phyloP scores from a whole-genome alignment of 257 asterid genomes.

The Henckelia pumila region DNA sequence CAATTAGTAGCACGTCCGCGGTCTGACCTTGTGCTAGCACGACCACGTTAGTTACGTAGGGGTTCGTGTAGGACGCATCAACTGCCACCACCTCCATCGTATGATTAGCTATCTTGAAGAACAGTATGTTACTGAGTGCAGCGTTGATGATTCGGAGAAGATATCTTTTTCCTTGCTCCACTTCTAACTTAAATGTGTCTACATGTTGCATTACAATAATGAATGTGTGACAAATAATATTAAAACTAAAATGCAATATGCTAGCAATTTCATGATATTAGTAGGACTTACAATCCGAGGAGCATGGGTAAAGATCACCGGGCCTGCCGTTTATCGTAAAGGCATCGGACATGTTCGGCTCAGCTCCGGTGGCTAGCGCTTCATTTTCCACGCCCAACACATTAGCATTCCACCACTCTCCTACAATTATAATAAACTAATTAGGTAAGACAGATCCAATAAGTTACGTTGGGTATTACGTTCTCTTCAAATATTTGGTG shows the following conservation, averaged over 20 bases:
- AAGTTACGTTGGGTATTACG: too few species aligned
- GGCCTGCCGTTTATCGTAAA: slow-evolving; percentile 67
- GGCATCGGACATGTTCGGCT: slow-evolving; percentile 62
- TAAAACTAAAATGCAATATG: too few species aligned
- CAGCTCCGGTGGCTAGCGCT: slow-evolving; percentile 44
- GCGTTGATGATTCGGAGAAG: slow-evolving; percentile 75
- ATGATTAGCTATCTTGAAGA: slow-evolving; percentile 68
- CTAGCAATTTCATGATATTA: too few species aligned
- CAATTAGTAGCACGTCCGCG: slow-evolving; percentile 53
- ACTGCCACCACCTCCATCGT: slow-evolving; percentile 53
- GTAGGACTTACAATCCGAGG: slow-evolving; percentile 46
- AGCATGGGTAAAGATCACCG: slow-evolving; percentile 63
- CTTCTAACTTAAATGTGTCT: slow-evolving; percentile 48
- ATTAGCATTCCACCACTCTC: too few species aligned
- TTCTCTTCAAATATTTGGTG: too few species aligned
- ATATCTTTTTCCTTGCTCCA: slow-evolving; percentile 52
- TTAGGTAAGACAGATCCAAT: too few species aligned
- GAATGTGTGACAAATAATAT: too few species aligned
- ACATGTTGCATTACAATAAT: background rate
- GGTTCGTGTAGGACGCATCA: slow-evolving; percentile 64
- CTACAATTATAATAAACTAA: too few species aligned
- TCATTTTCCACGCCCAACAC: slow-evolving; percentile 48
- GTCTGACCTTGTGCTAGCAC: slow-evolving; percentile 68
- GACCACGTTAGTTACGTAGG: slow-evolving; percentile 63
- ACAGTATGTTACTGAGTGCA: slow-evolving; percentile 18